Evolutionary conservation across 495 filamentous ascomycete genomes (phyloP).

Genomic region (Cercophora samala): DNA sequence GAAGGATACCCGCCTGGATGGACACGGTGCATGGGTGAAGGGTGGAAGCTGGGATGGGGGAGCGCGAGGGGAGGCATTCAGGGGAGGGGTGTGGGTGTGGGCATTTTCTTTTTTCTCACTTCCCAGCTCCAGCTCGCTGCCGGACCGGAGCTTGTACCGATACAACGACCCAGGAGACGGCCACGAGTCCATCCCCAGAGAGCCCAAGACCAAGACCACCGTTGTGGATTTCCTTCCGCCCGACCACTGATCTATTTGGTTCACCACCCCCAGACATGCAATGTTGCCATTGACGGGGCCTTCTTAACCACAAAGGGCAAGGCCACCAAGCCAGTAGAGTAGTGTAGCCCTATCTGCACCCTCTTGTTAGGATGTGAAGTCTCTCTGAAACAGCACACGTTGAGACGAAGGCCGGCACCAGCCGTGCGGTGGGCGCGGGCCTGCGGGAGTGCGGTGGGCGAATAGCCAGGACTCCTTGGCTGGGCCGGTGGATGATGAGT

Average conservation of each 20-base stretch:
- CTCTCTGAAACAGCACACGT: neutral
- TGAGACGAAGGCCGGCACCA: neutral
- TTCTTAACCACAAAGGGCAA: neutral
- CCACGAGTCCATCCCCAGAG: neutral
- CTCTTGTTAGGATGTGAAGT: too few species aligned
- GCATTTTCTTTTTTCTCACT: conserved; percentile 1
- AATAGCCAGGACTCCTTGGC: neutral
- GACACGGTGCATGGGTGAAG: conserved; percentile 28
- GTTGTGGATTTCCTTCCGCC: conserved; percentile 18
- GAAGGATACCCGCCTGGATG: conserved; percentile 28
- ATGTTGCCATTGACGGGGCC: neutral
- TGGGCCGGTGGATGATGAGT: neutral
- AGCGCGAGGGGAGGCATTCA: neutral
- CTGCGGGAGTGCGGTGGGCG: neutral
- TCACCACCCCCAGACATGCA: neutral
- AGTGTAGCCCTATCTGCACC: neutral
- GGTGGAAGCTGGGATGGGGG: conserved; percentile 15
- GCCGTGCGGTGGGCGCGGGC: neutral
- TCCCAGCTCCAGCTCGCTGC: conserved; percentile 18
- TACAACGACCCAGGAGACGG: conserved; percentile 9
- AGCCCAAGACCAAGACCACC: neutral
- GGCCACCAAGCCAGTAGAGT: neutral
- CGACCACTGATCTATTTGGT: conserved; percentile 4
- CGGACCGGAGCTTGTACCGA: conserved; percentile 26
- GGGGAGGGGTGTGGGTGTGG: conserved; percentile 9